A percentile compares a stretch with the other conserved stretches of the same genome.
These are phyloP conservation scores for Mortierella sp. DNA, from an alignment of 371 early-diverging fungal genomes.

Conservation along the genomic window DNA sequence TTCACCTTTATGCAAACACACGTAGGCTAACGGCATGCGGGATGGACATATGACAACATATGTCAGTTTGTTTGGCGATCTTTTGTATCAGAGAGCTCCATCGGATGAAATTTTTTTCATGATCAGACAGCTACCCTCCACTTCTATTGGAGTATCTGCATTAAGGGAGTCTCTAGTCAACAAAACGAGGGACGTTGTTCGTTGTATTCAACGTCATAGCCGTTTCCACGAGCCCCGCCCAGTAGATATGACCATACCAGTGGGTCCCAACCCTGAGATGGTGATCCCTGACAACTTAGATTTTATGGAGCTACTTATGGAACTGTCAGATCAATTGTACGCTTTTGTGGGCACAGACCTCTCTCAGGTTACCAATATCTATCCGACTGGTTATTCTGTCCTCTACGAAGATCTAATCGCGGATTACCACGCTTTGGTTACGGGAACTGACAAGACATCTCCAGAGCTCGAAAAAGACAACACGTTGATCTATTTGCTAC, in stretches of 20 bases:
- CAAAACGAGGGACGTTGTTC: conserved; percentile 75
- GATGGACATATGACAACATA: conserved; percentile 71
- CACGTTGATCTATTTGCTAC: conserved; percentile 78
- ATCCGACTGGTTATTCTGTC: conserved; percentile 46
- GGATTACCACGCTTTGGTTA: conserved; percentile 72
- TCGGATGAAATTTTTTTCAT: conserved; percentile 75
- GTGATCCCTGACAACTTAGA: conserved; percentile 75
- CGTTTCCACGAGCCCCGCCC: conserved; percentile 61
- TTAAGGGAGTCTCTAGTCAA: conserved; percentile 78
- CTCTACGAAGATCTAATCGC: conserved; percentile 74
- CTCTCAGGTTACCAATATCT: conserved; percentile 41
- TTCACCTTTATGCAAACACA: background rate
- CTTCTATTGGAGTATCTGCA: conserved; percentile 62
- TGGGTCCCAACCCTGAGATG: conserved; percentile 62
- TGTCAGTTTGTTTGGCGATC: conserved; percentile 72
- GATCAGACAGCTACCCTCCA: conserved; percentile 66
- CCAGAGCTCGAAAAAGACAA: conserved; percentile 76
- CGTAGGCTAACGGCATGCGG: conserved; percentile 71
- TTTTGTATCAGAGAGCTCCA: conserved; percentile 82
- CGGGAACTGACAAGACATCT: conserved; percentile 30
- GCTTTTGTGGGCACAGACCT: conserved; percentile 78
- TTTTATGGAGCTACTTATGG: conserved; percentile 82
- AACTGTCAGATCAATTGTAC: conserved; percentile 84
- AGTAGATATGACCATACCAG: conserved; percentile 28
- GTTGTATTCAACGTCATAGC: conserved; percentile 72